These are phyloP conservation scores for Talaromyces trachyspermus DNA, from an alignment of 495 filamentous ascomycete species.

Conservation along the genomic window DNA sequence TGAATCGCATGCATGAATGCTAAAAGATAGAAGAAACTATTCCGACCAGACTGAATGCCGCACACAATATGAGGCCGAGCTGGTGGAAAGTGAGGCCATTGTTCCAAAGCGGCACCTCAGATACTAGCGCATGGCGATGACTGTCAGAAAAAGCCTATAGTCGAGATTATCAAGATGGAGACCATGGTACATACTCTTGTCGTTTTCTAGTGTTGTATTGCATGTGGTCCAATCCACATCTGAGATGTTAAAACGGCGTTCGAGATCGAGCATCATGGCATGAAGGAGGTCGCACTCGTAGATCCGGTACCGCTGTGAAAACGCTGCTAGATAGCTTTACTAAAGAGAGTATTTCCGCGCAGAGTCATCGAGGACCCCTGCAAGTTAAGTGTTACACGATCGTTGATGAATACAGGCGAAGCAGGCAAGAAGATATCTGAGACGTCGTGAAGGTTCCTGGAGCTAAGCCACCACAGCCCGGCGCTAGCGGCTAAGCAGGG, in stretches of 20 bases:
- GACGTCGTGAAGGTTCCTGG: not conserved
- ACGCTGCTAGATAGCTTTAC: no score
- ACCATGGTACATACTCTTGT: conserved; percentile 26
- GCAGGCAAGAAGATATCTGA: no score
- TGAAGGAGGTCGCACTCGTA: not conserved
- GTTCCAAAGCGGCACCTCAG: conserved; percentile 40
- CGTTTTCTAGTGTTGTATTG: conserved; percentile 39
- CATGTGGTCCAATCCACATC: conserved; percentile 44
- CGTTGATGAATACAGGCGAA: no score
- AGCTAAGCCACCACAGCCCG: conserved; percentile 3
- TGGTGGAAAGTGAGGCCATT: conserved; percentile 42
- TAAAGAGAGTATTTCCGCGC: no score
- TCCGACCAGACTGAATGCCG: conserved; percentile 39
- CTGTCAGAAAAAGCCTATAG: no score
- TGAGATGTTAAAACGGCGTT: conserved; percentile 4
- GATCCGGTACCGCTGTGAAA: not conserved
- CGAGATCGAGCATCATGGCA: conserved; percentile 2
- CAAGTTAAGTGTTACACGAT: no score
- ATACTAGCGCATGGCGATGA: conserved; percentile 24
- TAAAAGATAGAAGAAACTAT: conserved; percentile 40
- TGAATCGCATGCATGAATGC: conserved; percentile 73
- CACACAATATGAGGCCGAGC: conserved; percentile 40
- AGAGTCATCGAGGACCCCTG: no score
- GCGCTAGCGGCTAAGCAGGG: no score
- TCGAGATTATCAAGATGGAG: no score